Evolutionary conservation across 805 yeast species (phyloP).

Genomic region (Cyberlindnera saturnus): DNA sequence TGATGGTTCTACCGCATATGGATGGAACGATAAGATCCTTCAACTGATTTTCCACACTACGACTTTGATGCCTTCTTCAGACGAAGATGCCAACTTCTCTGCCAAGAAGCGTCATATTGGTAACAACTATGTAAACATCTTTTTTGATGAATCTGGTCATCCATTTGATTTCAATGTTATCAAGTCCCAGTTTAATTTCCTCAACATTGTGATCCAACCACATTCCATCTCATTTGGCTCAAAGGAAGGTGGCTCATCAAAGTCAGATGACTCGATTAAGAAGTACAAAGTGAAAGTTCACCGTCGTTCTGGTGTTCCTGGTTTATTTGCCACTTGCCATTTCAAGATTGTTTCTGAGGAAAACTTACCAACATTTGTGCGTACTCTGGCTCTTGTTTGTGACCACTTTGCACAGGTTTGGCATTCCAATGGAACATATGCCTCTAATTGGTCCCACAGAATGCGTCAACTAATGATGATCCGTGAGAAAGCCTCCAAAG

Average conservation of each 20-base stretch:
- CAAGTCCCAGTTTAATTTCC: slow-evolving; percentile 74
- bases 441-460: slow-evolving; percentile 65
- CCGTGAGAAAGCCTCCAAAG: slow-evolving; percentile 24
- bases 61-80: slow-evolving; percentile 67
- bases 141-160: slow-evolving; percentile 67
- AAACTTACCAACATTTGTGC: slow-evolving; percentile 54
- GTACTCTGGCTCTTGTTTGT: slow-evolving; percentile 61
- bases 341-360: slow-evolving; percentile 60
- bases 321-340: slow-evolving; percentile 69
- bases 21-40: slow-evolving; percentile 64
- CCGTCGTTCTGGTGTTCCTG: slow-evolving; percentile 67
- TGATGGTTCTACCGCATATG: slow-evolving; percentile 73
- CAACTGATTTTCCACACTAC: slow-evolving; percentile 77
- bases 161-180: slow-evolving; percentile 67
- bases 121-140: slow-evolving; percentile 74
- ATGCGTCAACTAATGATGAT: slow-evolving; percentile 44
- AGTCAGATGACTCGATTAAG: slow-evolving; percentile 21
- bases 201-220: slow-evolving; percentile 75
- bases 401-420: slow-evolving; percentile 71
- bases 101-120: slow-evolving; percentile 83
- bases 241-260: slow-evolving; percentile 5
- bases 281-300: slow-evolving; percentile 58
- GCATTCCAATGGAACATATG: slow-evolving; percentile 53
- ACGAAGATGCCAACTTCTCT: slow-evolving; percentile 36
- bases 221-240: slow-evolving; percentile 28